A percentile compares a stretch with the other conserved stretches of the same genome.
Conservation (phyloP, 805 yeast species). For the Metschnikowia koreensis region DNA sequence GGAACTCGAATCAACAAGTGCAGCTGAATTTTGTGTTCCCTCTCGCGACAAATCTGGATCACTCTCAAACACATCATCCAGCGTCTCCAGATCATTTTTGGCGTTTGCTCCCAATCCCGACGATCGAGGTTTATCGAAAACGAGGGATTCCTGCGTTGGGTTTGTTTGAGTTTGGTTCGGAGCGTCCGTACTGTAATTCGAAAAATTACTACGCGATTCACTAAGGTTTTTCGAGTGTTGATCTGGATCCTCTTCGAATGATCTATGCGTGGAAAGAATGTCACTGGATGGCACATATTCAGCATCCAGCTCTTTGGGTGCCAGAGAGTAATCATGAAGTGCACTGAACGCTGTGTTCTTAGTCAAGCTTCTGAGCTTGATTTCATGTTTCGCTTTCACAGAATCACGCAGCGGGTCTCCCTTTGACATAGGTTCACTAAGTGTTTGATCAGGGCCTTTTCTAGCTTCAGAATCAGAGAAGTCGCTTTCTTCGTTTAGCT, state of each 20-base stretch:
- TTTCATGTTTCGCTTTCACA: not conserved
- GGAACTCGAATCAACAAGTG: not conserved
- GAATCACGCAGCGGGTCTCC: not conserved
- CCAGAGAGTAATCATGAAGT: conserved; percentile 19
- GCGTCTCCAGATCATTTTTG: not conserved
- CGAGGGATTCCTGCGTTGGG: conserved; percentile 2
- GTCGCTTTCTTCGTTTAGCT: not conserved
- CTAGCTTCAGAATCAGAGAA: not conserved
- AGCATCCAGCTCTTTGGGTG: not conserved
- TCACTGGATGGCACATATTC: not conserved
- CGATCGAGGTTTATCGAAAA: not conserved
- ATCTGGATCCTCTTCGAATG: not conserved
- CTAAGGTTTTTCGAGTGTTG: not conserved
- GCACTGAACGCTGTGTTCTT: conserved; percentile 39
- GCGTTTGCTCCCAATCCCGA: not conserved
- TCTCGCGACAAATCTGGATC: not conserved
- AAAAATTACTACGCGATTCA: conserved; percentile 4
- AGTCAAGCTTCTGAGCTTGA: conserved; percentile 22
- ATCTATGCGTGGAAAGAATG: not conserved
- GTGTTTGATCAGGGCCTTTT: not conserved
- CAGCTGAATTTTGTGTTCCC: not conserved
- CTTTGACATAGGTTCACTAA: not conserved
- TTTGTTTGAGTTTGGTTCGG: conserved; percentile 1
- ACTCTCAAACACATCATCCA: not conserved
- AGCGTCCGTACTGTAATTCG: conserved; percentile 6